Evolutionary conservation across 495 filamentous ascomycete species (phyloP).

Genomic region (Penicillium silybi): DNA sequence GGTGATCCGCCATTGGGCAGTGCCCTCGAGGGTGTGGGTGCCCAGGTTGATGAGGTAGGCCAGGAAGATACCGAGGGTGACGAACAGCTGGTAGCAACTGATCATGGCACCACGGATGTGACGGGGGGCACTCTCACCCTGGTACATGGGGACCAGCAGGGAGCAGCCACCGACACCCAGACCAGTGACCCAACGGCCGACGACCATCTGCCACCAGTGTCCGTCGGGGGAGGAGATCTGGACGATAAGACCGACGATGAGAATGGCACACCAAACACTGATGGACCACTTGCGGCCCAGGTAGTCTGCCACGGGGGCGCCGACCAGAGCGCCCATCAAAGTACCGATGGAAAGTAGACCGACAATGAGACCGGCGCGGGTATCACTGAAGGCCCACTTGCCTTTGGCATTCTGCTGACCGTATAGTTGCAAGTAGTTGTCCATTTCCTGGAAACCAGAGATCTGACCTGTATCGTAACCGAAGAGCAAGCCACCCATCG

Average conservation of each 20-base stretch:
- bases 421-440: slow-evolving; percentile 45
- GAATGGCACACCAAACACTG: slow-evolving; percentile 53
- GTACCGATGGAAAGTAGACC: slow-evolving; percentile 61
- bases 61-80: slow-evolving; percentile 80
- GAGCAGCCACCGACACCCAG: slow-evolving; percentile 67
- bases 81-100: slow-evolving; percentile 78
- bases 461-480: slow-evolving; percentile 52
- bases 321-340: slow-evolving; percentile 60
- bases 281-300: slow-evolving; percentile 54
- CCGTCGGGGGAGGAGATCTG: slow-evolving; percentile 54
- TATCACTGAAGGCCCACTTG: slow-evolving; percentile 42
- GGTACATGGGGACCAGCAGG: slow-evolving; percentile 69
- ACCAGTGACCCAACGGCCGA: slow-evolving; percentile 59
- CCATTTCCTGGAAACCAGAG: slow-evolving; percentile 59
- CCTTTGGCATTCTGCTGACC: slow-evolving; percentile 28
- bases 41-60: slow-evolving; percentile 78
- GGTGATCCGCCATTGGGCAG: slow-evolving; percentile 71
- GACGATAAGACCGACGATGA: slow-evolving; percentile 62
- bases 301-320: slow-evolving; percentile 50
- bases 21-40: slow-evolving; percentile 46
- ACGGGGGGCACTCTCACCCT: slow-evolving; percentile 63
- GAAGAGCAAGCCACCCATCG: slow-evolving; percentile 67
- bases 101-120: slow-evolving; percentile 66
- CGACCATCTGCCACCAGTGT: slow-evolving; percentile 52
- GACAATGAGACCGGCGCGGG: slow-evolving; percentile 52